Base-by-base conservation (phyloP, 2,329 filamentous ascomycete species). In the Cladosporium colombiae region DNA sequence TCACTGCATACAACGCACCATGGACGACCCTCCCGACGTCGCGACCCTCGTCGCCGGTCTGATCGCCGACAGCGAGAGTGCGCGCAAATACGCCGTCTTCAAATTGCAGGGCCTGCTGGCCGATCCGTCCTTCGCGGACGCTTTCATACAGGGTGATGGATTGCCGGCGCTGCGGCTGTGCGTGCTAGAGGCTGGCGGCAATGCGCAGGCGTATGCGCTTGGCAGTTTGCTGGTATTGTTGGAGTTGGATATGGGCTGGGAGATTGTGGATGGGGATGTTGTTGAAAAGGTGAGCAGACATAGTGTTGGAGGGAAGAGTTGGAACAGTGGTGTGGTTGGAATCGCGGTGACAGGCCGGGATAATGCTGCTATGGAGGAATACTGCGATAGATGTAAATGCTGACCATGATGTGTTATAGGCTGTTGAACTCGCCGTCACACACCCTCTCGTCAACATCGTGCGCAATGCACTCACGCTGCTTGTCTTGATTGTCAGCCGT, bases 191-290 rank as follows among this genome's bases (percentile, higher is more conserved):
- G 89, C 93, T 33, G 91, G 87, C 65, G 95, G 95, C 66, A 99
- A 99, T 79, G 98, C 95, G 1, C 84, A 99, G 75, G 95, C 95
- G 67, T 99, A 99, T 80, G 92, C 93, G 68, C 83, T 99, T 67
- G 94, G 96, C 71, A 95, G 92, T 73, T 85, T 98, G 73, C 91
- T 89, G 65, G 87, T 93, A 65, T 81, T 99, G 67, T 83, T 99
- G 68, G 95, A 99, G 80, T 91, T 98, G 46, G 95, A 98, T 80
- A 97, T 97, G 86, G 95, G 95, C 66, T 99, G 95, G 95, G 93
- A 98, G 69, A 88, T 91, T 67, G 91, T 93, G 73, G 88, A 91
- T 18, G 84, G 87, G 66, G 90, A 92, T 73, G 82, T 94, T 60
- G 87, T 90, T 66, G 83, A 86, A 76, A 83, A 87, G 78, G 87